A percentile compares a stretch with the other conserved stretches of the same genome.
Evolutionary conservation across 768 basidiomycete genomes (phyloP).

Genomic region (Rhizopogon vesiculosus): DNA sequence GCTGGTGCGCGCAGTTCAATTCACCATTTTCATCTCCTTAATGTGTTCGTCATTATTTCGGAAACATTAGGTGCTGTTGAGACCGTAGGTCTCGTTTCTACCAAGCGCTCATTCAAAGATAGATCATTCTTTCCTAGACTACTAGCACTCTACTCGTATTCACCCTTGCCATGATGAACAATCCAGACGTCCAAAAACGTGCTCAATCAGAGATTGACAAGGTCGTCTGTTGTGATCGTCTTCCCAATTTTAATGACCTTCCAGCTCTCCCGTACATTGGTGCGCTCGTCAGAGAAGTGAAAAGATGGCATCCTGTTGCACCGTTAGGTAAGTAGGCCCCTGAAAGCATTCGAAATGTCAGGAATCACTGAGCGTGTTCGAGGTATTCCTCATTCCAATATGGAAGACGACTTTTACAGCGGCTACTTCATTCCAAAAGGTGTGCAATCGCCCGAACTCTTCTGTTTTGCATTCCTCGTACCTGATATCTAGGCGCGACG

Average conservation of each 20-base stretch:
- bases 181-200: background rate
- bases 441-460: constrained; percentile 7
- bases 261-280: background rate
- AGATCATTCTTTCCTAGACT: too few species aligned
- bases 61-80: background rate
- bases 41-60: too few species aligned
- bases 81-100: too few species aligned
- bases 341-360: background rate
- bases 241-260: too few species aligned
- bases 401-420: constrained; percentile 16
- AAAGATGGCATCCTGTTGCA: background rate
- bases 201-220: constrained; percentile 1
- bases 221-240: background rate
- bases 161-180: background rate
- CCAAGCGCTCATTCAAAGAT: too few species aligned
- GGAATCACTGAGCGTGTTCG: background rate
- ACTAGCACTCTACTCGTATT: background rate
- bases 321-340: background rate
- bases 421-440: constrained; percentile 27
- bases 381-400: constrained; percentile 19
- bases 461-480: background rate
- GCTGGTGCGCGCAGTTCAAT: too few species aligned
- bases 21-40: too few species aligned
- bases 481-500: constrained; percentile 1
- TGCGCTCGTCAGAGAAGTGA: background rate